Evolutionary conservation across 352 stramenopile genomes (phyloP).

Genomic region (Globisporangium cylindrosporum): DNA sequence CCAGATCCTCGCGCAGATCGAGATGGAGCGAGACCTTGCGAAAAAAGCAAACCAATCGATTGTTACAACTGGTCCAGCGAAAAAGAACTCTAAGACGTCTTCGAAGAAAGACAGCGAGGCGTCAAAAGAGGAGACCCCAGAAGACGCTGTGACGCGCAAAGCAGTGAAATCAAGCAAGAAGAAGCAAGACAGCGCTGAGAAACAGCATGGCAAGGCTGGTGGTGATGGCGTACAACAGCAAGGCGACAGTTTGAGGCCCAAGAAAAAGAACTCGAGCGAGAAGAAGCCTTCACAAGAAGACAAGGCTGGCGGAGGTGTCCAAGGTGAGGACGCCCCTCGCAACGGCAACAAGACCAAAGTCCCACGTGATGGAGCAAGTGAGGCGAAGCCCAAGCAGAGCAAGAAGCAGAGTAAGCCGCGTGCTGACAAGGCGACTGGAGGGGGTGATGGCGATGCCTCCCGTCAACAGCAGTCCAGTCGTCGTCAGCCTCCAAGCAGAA

Average conservation of each 20-base stretch:
- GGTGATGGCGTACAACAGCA: background rate
- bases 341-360: background rate
- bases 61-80: background rate
- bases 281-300: background rate
- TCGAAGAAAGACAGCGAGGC: background rate
- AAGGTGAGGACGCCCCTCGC: background rate
- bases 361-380: background rate
- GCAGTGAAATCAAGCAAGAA: background rate
- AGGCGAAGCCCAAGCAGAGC: constrained; percentile 1
- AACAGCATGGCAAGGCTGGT: background rate
- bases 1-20: constrained; percentile 63
- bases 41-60: background rate
- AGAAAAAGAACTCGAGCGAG: background rate
- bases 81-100: background rate
- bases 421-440: background rate
- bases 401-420: constrained; percentile 5
- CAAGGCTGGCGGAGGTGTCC: background rate
- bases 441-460: background rate
- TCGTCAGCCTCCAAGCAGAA: background rate
- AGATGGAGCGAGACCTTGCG: constrained; percentile 16
- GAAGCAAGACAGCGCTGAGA: background rate
- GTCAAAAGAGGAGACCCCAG: background rate
- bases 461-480: background rate
- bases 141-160: background rate
- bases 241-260: background rate